Conservation (phyloP, 768 basidiomycete species). For the Mycena leptocephala region DNA sequence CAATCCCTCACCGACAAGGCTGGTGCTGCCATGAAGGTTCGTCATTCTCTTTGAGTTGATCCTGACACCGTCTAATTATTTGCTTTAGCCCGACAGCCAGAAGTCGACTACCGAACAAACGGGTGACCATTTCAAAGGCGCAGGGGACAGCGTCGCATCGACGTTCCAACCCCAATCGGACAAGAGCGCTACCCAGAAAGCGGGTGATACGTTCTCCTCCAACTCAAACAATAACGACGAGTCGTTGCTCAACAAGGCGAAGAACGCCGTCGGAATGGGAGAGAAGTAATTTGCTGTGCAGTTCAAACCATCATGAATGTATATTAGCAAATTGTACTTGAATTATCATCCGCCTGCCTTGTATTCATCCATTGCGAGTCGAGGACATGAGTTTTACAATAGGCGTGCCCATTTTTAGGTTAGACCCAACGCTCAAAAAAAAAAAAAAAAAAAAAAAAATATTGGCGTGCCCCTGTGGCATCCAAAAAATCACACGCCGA, state of each 20-base stretch:
- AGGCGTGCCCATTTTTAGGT: no score
- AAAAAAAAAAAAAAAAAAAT: no score
- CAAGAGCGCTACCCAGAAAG: slow-evolving; percentile 67
- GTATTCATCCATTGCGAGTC: no score
- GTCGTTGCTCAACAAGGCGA: slow-evolving; percentile 66
- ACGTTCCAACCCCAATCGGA: slow-evolving; percentile 69
- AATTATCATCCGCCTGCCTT: no score
- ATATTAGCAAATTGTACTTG: slow-evolving; percentile 1
- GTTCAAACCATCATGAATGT: neutral
- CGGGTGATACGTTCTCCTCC: slow-evolving; percentile 63
- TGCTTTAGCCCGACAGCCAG: slow-evolving; percentile 69
- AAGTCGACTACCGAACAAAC: slow-evolving; percentile 68
- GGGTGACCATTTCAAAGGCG: slow-evolving; percentile 65
- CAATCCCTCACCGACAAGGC: slow-evolving; percentile 76
- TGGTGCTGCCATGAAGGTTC: slow-evolving; percentile 65
- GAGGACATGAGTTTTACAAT: no score
- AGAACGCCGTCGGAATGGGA: slow-evolving; percentile 68
- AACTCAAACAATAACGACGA: slow-evolving; percentile 67
- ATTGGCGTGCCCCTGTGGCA: no score
- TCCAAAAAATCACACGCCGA: no score
- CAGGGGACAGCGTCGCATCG: slow-evolving; percentile 63
- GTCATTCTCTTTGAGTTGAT: neutral
- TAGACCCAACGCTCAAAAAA: no score
- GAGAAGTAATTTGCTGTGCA: slow-evolving; percentile 41
- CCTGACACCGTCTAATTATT: neutral